Conservation (phyloP, 2,329 filamentous ascomycete species). For the Cercospora beticola region DNA sequence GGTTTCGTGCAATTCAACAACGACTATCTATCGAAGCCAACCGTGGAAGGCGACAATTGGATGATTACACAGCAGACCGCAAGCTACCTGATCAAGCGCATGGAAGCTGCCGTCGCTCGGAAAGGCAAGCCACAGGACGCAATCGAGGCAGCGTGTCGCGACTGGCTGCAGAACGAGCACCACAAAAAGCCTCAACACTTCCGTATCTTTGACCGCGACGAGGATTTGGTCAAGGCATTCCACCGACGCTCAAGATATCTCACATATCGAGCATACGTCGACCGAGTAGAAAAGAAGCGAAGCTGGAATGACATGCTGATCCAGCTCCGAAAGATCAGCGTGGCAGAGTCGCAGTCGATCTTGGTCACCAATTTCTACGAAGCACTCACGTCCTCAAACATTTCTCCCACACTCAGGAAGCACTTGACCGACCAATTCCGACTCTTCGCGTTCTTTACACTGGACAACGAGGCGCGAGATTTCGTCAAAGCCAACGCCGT, state of each 20-base stretch:
- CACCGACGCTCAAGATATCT: constrained; percentile 47
- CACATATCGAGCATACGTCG: constrained; percentile 45
- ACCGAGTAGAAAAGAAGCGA: constrained; percentile 47
- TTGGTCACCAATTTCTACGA: constrained; percentile 50
- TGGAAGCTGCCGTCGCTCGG: constrained; percentile 43
- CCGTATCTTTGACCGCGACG: constrained; percentile 39
- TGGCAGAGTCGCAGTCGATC: constrained; percentile 52
- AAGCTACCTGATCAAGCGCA: constrained; percentile 54
- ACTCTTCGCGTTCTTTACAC: constrained; percentile 50
- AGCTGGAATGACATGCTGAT: constrained; percentile 51
- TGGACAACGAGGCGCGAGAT: constrained; percentile 47
- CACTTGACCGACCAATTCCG: constrained; percentile 48
- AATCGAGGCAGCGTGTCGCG: constrained; percentile 44
- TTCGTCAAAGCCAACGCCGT: constrained; percentile 49
- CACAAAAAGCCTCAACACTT: constrained; percentile 34
- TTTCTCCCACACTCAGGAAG: constrained; percentile 34
- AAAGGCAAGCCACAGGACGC: constrained; percentile 41
- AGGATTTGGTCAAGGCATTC: constrained; percentile 47
- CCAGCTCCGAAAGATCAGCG: constrained; percentile 43
- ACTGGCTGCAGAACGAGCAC: constrained; percentile 40
- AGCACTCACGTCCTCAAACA: constrained; percentile 35
- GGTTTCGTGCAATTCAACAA: constrained; percentile 54
- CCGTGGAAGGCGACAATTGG: constrained; percentile 58
- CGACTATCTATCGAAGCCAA: constrained; percentile 55
- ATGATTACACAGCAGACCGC: constrained; percentile 58